Percentiles rank a stretch among this genome's conserved stretches.
Evolutionary conservation across 768 basidiomycete genomes (phyloP).

Genomic region (Chlorophyllum brunneum): DNA sequence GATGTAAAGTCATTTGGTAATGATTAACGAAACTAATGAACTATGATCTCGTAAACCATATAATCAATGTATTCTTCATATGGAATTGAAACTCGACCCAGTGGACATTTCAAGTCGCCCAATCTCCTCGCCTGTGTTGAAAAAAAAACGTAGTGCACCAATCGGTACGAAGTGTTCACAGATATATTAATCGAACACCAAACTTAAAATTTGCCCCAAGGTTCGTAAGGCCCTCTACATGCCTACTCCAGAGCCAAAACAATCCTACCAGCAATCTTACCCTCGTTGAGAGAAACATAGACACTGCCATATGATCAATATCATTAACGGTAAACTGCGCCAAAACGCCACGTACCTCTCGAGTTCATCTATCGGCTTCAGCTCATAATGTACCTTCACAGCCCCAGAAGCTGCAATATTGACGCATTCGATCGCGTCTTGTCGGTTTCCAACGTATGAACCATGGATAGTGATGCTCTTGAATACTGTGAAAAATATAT

Average conservation of each 20-base stretch:
- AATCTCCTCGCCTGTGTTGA: too few species aligned
- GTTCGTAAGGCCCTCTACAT: too few species aligned
- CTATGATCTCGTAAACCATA: background rate
- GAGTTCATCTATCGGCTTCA: conserved; percentile 48
- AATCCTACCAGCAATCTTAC: conserved; percentile 19
- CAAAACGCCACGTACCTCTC: conserved; percentile 36
- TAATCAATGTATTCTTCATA: too few species aligned
- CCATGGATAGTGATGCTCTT: conserved; percentile 58
- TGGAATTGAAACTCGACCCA: too few species aligned
- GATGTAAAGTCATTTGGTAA: background rate
- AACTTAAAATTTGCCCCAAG: too few species aligned
- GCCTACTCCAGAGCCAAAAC: conserved; percentile 1
- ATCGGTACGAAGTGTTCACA: too few species aligned
- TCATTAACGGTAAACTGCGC: conserved; percentile 3
- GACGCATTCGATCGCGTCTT: conserved; percentile 81
- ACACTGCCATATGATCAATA: conserved; percentile 22
- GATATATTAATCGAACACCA: too few species aligned
- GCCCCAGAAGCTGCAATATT: conserved; percentile 68
- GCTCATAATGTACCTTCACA: conserved; percentile 55
- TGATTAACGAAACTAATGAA: background rate
- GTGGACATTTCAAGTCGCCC: too few species aligned
- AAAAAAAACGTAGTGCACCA: too few species aligned
- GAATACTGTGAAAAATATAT: conserved; percentile 70
- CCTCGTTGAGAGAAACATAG: conserved; percentile 37
- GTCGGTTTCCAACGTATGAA: conserved; percentile 65